phyloP scores from a whole-genome alignment of 1,284 basidiomycete species.

The Lignosus rhinocerotis region DNA sequence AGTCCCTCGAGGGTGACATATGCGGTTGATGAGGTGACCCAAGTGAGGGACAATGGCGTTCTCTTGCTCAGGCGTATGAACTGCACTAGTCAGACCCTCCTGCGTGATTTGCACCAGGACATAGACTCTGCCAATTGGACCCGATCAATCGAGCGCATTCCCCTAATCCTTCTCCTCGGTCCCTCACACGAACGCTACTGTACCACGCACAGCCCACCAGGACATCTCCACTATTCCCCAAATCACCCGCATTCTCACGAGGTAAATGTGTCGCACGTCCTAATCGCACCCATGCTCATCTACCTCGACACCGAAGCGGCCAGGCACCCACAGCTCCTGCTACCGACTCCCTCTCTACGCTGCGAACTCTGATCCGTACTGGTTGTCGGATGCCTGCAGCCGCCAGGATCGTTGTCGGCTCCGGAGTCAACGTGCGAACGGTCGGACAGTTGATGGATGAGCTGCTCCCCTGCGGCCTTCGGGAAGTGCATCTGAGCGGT shows the following conservation, averaged over 20 bases:
- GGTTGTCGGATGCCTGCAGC: conserved; percentile 12
- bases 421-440: conserved; percentile 64
- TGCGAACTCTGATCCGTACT: conserved; percentile 44
- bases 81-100: too few species aligned
- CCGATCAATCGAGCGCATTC: too few species aligned
- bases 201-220: conserved; percentile 46
- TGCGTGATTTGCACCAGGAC: too few species aligned
- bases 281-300: background rate
- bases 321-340: conserved; percentile 41
- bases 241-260: conserved; percentile 74
- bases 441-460: conserved; percentile 46
- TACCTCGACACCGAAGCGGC: conserved; percentile 43
- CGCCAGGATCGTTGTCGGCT: conserved; percentile 64
- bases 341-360: conserved; percentile 42
- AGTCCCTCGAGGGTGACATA: too few species aligned
- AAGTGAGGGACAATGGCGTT: too few species aligned
- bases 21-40: too few species aligned
- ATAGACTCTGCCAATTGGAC: too few species aligned
- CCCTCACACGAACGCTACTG: too few species aligned
- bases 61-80: too few species aligned
- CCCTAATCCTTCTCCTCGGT: background rate
- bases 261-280: conserved; percentile 39
- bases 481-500: conserved; percentile 73
- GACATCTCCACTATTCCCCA: conserved; percentile 58
- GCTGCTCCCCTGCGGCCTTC: conserved; percentile 55